phyloP scores from a whole-genome alignment of 2,329 filamentous ascomycete species.

The Didymella segeticola region DNA sequence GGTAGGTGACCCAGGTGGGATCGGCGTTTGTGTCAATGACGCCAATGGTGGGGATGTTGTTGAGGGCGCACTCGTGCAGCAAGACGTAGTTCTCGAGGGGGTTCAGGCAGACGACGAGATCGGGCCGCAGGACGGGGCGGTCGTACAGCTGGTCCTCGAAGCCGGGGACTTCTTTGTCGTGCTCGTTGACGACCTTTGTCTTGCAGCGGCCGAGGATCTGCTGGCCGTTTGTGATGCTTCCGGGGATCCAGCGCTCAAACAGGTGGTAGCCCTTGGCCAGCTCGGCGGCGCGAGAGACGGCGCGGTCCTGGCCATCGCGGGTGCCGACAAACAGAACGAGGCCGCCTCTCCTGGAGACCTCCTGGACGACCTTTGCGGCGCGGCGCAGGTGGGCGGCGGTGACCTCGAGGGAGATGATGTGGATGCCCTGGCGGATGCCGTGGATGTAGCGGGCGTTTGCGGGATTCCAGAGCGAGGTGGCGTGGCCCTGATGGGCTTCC shows the following conservation, averaged over 20 bases:
- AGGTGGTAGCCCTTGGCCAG: slow-evolving; percentile 82
- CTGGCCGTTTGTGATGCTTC: slow-evolving; percentile 89
- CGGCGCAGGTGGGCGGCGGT: slow-evolving; percentile 90
- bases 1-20: slow-evolving; percentile 93
- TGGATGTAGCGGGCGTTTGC: slow-evolving; percentile 93
- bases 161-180: slow-evolving; percentile 68
- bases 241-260: slow-evolving; percentile 92
- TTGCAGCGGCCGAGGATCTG: slow-evolving; percentile 77
- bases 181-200: slow-evolving; percentile 77
- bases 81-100: slow-evolving; percentile 90
- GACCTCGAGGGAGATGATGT: slow-evolving; percentile 90
- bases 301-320: slow-evolving; percentile 77
- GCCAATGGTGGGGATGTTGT: slow-evolving; percentile 91
- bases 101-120: slow-evolving; percentile 91
- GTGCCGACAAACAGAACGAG: slow-evolving; percentile 92
- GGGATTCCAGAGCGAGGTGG: slow-evolving; percentile 92
- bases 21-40: slow-evolving; percentile 93
- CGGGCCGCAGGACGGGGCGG: slow-evolving; percentile 75
- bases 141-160: slow-evolving; percentile 71
- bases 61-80: slow-evolving; percentile 87
- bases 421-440: slow-evolving; percentile 84
- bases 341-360: slow-evolving; percentile 81
- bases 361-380: slow-evolving; percentile 89
- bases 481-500: slow-evolving; percentile 74
- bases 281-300: slow-evolving; percentile 81